phyloP scores from a whole-genome alignment of 352 stramenopile genomes.

The Phytophthora europaea region DNA sequence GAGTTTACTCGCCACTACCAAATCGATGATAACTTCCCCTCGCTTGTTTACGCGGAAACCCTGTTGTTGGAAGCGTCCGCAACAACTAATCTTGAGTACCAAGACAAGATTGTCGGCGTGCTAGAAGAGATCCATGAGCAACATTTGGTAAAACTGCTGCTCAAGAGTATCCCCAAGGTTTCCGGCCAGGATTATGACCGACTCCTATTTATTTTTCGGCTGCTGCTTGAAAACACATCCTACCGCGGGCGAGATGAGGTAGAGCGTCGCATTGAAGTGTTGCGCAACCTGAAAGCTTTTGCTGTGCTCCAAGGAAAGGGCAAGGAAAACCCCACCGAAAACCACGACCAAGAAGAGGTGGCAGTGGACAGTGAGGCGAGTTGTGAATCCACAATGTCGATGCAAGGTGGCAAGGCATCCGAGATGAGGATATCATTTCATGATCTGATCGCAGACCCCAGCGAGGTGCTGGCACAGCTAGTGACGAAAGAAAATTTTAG shows the following conservation, averaged over 20 bases:
- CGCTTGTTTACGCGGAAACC: conserved; percentile 73
- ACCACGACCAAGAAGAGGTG: background rate
- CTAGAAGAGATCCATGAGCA: conserved; percentile 86
- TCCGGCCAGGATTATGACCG: conserved; percentile 71
- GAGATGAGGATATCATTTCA: conserved; percentile 64
- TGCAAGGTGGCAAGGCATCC: background rate
- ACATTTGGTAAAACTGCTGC: conserved; percentile 59
- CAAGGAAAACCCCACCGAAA: background rate
- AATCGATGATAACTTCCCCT: conserved; percentile 82
- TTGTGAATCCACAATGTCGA: background rate
- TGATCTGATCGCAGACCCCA: conserved; percentile 67
- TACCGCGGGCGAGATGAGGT: conserved; percentile 72
- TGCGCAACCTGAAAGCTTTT: conserved; percentile 63
- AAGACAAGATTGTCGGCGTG: conserved; percentile 81
- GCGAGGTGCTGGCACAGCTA: conserved; percentile 58
- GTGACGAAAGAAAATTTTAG: conserved; percentile 63
- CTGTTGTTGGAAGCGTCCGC: conserved; percentile 53
- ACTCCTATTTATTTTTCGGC: conserved; percentile 76
- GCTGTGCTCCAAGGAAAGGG: conserved; percentile 17
- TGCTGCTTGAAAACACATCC: conserved; percentile 71
- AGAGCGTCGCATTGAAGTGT: conserved; percentile 65
- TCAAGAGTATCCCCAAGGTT: conserved; percentile 68
- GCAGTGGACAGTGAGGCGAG: background rate
- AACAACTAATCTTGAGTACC: conserved; percentile 58
- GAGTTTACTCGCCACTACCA: conserved; percentile 89